Evolutionary conservation across 768 basidiomycete species (phyloP).

Genomic region (Suillus discolor): DNA sequence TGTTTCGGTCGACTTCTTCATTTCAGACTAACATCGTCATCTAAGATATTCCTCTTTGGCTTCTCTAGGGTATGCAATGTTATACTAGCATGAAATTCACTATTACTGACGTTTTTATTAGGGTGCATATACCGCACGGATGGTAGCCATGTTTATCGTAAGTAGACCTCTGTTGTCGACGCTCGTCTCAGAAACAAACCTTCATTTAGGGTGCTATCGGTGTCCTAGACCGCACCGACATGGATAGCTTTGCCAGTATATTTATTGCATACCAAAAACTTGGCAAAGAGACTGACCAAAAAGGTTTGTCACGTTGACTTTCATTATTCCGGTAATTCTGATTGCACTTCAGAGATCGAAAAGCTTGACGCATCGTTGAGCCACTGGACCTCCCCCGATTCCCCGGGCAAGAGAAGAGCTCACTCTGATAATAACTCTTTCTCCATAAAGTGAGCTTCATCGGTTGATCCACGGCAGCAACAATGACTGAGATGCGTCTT

Average conservation of each 20-base stretch:
- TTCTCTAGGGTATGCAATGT: conserved; percentile 61
- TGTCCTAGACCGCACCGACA: conserved; percentile 66
- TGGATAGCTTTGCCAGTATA: conserved; percentile 71
- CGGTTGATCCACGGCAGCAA: not conserved
- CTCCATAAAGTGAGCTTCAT: conserved; percentile 56
- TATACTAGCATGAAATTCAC: not conserved
- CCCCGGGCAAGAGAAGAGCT: conserved; percentile 57
- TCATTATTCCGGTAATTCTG: not conserved
- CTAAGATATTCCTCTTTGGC: conserved; percentile 74
- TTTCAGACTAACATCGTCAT: conserved; percentile 13
- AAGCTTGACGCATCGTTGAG: conserved; percentile 46
- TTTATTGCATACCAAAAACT: conserved; percentile 64
- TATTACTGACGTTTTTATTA: conserved; percentile 26
- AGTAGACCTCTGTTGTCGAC: conserved; percentile 19
- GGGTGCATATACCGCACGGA: conserved; percentile 79
- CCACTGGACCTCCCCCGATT: conserved; percentile 54
- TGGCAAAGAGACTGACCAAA: conserved; percentile 51
- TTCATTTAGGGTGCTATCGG: conserved; percentile 63
- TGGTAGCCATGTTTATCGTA: conserved; percentile 73
- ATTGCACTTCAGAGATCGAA: conserved; percentile 34
- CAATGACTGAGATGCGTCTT: conserved; percentile 8
- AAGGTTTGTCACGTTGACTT: conserved; percentile 36
- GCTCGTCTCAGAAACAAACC: not conserved
- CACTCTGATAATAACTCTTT: conserved; percentile 49
- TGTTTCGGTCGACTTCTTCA: not conserved